phyloP scores from a whole-genome alignment of 2,329 filamentous ascomycete genomes.

The Trichoderma sp. region DNA sequence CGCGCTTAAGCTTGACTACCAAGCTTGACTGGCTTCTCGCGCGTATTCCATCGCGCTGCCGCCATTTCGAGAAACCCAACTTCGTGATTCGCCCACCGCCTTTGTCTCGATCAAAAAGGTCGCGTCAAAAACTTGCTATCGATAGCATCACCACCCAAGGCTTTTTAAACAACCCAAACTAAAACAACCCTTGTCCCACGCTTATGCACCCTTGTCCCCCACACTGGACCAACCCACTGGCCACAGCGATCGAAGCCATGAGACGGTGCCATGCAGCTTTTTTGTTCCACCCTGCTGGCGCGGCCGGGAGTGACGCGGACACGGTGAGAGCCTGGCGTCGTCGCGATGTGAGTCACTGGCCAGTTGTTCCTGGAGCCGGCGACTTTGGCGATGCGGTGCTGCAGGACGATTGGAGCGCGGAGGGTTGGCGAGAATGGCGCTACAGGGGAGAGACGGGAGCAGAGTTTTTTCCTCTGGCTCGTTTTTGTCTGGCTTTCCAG shows the following conservation, averaged over 20 bases:
- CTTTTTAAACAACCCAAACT: background rate
- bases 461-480: background rate
- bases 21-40: background rate
- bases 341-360: constrained; percentile 27
- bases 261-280: constrained; percentile 19
- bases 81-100: background rate
- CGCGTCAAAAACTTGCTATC: constrained; percentile 2
- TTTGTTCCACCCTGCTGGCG: constrained; percentile 6
- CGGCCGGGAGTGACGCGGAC: constrained; percentile 23
- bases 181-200: constrained; percentile 2
- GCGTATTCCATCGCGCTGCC: constrained; percentile 2
- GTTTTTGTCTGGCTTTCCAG: background rate
- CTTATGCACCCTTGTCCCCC: constrained; percentile 17
- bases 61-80: background rate
- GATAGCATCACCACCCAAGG: background rate
- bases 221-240: constrained; percentile 24
- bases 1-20: constrained; percentile 6
- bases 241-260: constrained; percentile 21
- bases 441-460: background rate
- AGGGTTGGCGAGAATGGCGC: background rate
- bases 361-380: constrained; percentile 23
- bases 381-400: constrained; percentile 18
- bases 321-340: constrained; percentile 21
- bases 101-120: background rate
- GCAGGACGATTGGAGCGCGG: constrained; percentile 19